A percentile compares a stretch with the other conserved stretches of the same genome.
These are phyloP conservation scores for Madurella mycetomatis DNA, from an alignment of 2,329 filamentous ascomycete genomes.

Conservation along the genomic window DNA sequence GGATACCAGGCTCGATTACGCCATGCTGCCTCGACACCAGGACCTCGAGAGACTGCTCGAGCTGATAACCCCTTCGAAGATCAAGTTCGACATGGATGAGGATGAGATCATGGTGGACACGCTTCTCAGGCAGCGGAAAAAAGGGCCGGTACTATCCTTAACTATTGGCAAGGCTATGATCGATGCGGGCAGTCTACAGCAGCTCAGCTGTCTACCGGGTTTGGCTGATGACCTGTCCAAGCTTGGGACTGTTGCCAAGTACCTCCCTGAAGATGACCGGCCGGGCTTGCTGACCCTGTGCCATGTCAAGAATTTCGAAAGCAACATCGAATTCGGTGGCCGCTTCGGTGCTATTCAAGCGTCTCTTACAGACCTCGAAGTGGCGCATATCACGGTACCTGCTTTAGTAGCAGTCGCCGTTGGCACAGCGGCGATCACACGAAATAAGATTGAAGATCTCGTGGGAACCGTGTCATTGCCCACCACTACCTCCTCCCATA, in stretches of 20 bases:
- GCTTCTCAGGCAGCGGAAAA: slow-evolving; percentile 75
- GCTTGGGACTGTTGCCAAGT: slow-evolving; percentile 84
- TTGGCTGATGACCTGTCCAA: slow-evolving; percentile 76
- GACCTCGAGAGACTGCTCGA: slow-evolving; percentile 80
- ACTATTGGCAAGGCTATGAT: slow-evolving; percentile 62
- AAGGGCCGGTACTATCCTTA: slow-evolving; percentile 75
- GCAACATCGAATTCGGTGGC: slow-evolving; percentile 60
- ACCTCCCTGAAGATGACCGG: slow-evolving; percentile 90
- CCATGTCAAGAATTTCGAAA: slow-evolving; percentile 59
- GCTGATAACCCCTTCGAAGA: slow-evolving; percentile 85
- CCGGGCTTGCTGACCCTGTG: slow-evolving; percentile 78
- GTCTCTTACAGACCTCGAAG: slow-evolving; percentile 59
- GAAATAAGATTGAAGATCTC: slow-evolving; percentile 68
- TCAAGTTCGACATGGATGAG: slow-evolving; percentile 78
- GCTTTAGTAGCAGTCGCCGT: slow-evolving; percentile 76
- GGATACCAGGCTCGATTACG: slow-evolving; percentile 67
- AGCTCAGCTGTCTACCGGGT: slow-evolving; percentile 62
- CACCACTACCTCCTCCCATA: slow-evolving; percentile 26
- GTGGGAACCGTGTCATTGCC: slow-evolving; percentile 49
- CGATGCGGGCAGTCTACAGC: slow-evolving; percentile 57
- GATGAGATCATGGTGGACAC: slow-evolving; percentile 96
- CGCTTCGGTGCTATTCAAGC: slow-evolving; percentile 62
- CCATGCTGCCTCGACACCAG: slow-evolving; percentile 66
- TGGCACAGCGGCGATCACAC: slow-evolving; percentile 54
- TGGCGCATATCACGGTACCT: slow-evolving; percentile 79